Conservation (phyloP, 2,329 filamentous ascomycete genomes). For the Polychaeton citri region DNA sequence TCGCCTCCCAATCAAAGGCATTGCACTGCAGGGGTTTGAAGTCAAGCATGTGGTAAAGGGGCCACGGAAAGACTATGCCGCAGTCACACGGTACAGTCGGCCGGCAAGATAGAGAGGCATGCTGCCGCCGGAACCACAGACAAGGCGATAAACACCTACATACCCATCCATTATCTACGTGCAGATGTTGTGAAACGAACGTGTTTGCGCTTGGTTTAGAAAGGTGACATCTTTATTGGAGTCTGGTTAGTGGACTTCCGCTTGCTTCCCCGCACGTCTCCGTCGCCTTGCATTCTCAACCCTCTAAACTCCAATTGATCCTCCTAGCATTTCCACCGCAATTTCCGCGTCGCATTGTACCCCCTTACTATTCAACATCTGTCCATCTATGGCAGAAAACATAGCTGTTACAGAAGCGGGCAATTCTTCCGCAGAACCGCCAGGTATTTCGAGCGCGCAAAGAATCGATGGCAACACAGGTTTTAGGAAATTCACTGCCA, state of each 20-base stretch:
- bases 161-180: too few relatives aligned
- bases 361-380: too few relatives aligned
- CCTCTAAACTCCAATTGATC: too few relatives aligned
- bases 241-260: too few relatives aligned
- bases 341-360: background rate
- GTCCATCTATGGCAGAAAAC: too few relatives aligned
- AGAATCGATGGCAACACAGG: background rate
- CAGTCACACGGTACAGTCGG: constrained; percentile 24
- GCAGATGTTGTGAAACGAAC: too few relatives aligned
- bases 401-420: too few relatives aligned
- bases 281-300: background rate
- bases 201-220: too few relatives aligned
- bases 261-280: background rate
- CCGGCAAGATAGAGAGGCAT: too few relatives aligned
- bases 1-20: constrained; percentile 47
- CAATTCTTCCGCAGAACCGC: background rate
- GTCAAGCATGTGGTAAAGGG: constrained; percentile 55
- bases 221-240: too few relatives aligned
- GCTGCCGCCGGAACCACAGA: too few relatives aligned
- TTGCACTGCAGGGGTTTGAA: constrained; percentile 45
- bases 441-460: background rate
- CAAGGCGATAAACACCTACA: too few relatives aligned
- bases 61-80: constrained; percentile 59
- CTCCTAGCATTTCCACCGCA: background rate
- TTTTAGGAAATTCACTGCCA: constrained; percentile 1